phyloP scores from a whole-genome alignment of 768 basidiomycete genomes.

The Termitomyces sp. region DNA sequence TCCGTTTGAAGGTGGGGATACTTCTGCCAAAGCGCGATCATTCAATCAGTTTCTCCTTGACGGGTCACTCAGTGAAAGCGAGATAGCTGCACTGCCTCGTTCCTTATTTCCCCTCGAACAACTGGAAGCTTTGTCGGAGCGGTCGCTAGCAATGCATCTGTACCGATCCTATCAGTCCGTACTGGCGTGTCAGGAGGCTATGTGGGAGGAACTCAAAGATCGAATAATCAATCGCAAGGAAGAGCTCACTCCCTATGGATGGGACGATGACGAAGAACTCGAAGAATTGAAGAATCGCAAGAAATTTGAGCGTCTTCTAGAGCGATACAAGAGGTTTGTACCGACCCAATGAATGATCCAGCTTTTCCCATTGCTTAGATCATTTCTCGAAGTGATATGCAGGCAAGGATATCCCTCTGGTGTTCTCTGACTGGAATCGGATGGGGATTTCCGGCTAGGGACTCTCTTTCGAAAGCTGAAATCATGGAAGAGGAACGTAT shows the following conservation, averaged over 20 bases:
- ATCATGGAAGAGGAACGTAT: slow-evolving; percentile 62
- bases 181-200: slow-evolving; percentile 63
- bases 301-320: slow-evolving; percentile 55
- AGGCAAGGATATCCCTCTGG: slow-evolving; percentile 59
- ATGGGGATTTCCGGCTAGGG: slow-evolving; percentile 54
- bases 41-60: slow-evolving; percentile 41
- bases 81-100: slow-evolving; percentile 26
- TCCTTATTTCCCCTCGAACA: slow-evolving; percentile 36
- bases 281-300: slow-evolving; percentile 50
- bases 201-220: slow-evolving; percentile 73
- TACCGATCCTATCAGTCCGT: slow-evolving; percentile 59
- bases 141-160: slow-evolving; percentile 68
- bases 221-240: slow-evolving; percentile 52
- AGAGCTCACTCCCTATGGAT: slow-evolving; percentile 55
- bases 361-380: neutral
- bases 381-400: slow-evolving; percentile 49
- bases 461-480: slow-evolving; percentile 65
- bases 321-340: slow-evolving; percentile 51
- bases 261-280: slow-evolving; percentile 64
- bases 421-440: slow-evolving; percentile 54
- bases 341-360: neutral
- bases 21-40: slow-evolving; percentile 16
- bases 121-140: slow-evolving; percentile 44
- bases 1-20: slow-evolving; percentile 18
- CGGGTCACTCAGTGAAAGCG: slow-evolving; percentile 39